Base-by-base conservation (phyloP, 768 basidiomycete genomes). In the Suillus bovinus region DNA sequence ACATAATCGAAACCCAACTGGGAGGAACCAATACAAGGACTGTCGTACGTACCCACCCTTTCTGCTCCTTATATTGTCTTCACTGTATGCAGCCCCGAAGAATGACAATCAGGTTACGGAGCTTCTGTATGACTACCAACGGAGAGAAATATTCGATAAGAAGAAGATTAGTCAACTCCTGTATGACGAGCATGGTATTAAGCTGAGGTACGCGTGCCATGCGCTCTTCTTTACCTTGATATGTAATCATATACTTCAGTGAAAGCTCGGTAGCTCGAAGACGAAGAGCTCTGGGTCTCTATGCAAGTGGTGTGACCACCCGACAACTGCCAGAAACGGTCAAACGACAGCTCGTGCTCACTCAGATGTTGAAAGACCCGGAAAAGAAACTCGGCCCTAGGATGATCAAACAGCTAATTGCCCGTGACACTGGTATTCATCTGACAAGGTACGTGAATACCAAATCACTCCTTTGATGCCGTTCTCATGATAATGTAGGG, bases 361-460 rank as follows among this genome's bases (percentile, higher is more conserved):
- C 74, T 41, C 74, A 78, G 65, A 71, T 79, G 71, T 67, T 67
- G 13, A 75, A 73, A 52, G 78, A 78, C 56, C 70, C 72, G 1
- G 65, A 60, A 29, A 69, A 73, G 34, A 69, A 66, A 47, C 66
- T 65, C 1, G 78, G 78, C 13, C 67, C 72, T 14, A 54, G 62
- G 17, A 66, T 66, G 38, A 65, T 78, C 31, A 75, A 76, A 61
- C 64, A 72, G 34, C 60, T 64, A 4, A 73, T 79, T 39, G 68
- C 73, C 38, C 49, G 64, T 55, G 71, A 74, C 20, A 72, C 70
- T 1, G 69, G 78, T 62, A 58, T 74, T 47, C 66, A 80, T 76
- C 61, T 74, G n/a, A 71, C 71, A 3, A 61, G 71, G 75, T 74
- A 41, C 0, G 63, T 57, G 16, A 55, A 42, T 36, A 20, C 29